Evolutionary conservation across 2,329 filamentous ascomycete genomes (phyloP), one percentile per base, ranked within the genome.

Genomic region (Chalara sp.): DNA sequence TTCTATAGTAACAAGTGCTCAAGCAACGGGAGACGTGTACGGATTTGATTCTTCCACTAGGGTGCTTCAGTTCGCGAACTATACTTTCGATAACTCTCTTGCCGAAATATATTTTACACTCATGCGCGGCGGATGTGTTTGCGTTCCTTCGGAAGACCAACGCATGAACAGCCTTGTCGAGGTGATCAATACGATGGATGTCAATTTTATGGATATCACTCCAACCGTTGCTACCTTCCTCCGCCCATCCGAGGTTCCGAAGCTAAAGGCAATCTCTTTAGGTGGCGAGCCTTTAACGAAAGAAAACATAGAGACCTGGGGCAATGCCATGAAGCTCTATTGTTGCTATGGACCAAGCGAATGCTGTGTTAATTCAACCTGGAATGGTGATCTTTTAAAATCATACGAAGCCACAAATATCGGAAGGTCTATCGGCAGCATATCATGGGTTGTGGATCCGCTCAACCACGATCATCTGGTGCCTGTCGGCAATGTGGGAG

Each of bases 1-100:
- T 10, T 10, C 35, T 10, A 10, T 10, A 2, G n/a, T n/a, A 37
- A 37, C 8, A 10, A 37, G 35, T n/a, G 35, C 35, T 4, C n/a
- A 10, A 8, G 8, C 35, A 37, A 8, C 8, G 8, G 35, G 8
- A 37, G 35, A 37, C 8, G 35, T n/a, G 4, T 8, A 10, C n/a
- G 35, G 35, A 8, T 37, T 10, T 37, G 39, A 33, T 32, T 10
- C n/a, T 7, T 13, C 31, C 5, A 49, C 50, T 7, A 44, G 55
- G 8, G 54, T 53, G 4, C 46, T 60, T 6, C 54, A 59, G 43
- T 59, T 56, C 43, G 45, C 56, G 21, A 30, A 52, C 32, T 57
- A 58, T 42, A 54, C 44, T 32, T 60, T 55, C 40, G 58, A 61
- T 42, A 30, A 47, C 8, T 44, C 44, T 32, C 29, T 59, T 12